These are phyloP conservation scores for Picea mariana DNA, from an alignment of 83 land plant species.

Conservation along the genomic window DNA sequence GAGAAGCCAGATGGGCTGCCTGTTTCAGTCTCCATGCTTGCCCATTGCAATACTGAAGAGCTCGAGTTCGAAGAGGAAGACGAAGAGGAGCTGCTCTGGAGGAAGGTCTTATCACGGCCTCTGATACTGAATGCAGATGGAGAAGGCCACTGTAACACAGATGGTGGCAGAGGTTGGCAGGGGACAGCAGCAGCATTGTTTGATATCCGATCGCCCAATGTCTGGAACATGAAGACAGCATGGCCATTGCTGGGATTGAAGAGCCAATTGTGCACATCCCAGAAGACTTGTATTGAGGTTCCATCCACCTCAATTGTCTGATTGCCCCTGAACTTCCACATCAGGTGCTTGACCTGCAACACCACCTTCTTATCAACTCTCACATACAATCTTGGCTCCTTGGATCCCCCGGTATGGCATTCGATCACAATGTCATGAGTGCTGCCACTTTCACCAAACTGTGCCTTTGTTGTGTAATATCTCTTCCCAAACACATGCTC, in stretches of 20 bases:
- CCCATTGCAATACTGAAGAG: neutral
- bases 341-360: constrained; percentile 58
- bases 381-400: neutral
- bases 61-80: neutral
- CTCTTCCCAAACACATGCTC: constrained; percentile 31
- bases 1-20: constrained; percentile 42
- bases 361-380: constrained; percentile 18
- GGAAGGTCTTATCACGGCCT: too few relatives aligned
- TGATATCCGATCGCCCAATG: constrained; percentile 19
- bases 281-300: constrained; percentile 56
- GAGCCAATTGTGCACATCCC: constrained; percentile 87
- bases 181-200: neutral
- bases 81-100: too few relatives aligned
- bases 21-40: neutral
- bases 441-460: constrained; percentile 21
- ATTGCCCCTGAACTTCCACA: constrained; percentile 85
- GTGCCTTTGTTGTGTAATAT: too few relatives aligned
- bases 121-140: too few relatives aligned
- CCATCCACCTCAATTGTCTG: constrained; percentile 61
- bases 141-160: neutral
- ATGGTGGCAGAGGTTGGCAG: constrained; percentile 3
- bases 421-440: constrained; percentile 44
- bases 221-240: constrained; percentile 70
- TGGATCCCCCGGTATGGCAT: neutral
- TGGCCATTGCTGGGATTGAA: constrained; percentile 52